Evolutionary conservation across 495 filamentous ascomycete species (phyloP).

Genomic region (Bryoglossum gracile): DNA sequence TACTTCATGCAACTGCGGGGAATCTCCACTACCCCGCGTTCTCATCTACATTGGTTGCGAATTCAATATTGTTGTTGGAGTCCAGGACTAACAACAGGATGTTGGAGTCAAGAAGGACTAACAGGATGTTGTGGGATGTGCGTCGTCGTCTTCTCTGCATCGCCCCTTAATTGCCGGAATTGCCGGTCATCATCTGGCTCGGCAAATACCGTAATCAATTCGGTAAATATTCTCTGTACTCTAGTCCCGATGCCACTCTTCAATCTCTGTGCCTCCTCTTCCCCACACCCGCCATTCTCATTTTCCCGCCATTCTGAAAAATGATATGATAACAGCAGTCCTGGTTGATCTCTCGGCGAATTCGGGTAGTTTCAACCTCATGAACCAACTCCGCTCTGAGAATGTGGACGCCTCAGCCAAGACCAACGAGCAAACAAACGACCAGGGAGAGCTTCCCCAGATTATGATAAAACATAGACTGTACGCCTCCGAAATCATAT

Average conservation of each 20-base stretch:
- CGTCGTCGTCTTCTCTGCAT: background rate
- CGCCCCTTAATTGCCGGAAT: background rate
- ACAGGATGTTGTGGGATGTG: background rate
- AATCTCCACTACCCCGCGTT: background rate
- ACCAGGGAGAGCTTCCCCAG: background rate
- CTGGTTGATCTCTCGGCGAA: background rate
- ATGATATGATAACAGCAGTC: too few species aligned
- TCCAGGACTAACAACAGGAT: background rate
- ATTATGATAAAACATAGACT: background rate
- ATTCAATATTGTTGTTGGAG: background rate
- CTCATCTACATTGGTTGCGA: background rate
- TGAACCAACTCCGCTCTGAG: background rate
- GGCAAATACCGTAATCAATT: background rate
- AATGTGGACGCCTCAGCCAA: background rate
- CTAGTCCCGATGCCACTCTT: too few species aligned
- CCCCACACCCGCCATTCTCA: too few species aligned
- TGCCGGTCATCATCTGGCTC: background rate
- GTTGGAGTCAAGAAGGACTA: background rate
- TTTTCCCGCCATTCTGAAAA: too few species aligned
- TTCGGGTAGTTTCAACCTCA: background rate
- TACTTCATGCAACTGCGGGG: background rate
- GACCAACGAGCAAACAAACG: background rate
- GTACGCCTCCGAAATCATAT: too few species aligned
- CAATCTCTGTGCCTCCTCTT: too few species aligned
- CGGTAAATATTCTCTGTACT: background rate